Evolutionary conservation across 768 basidiomycete genomes (phyloP).

Genomic region (Mycena leptocephala): DNA sequence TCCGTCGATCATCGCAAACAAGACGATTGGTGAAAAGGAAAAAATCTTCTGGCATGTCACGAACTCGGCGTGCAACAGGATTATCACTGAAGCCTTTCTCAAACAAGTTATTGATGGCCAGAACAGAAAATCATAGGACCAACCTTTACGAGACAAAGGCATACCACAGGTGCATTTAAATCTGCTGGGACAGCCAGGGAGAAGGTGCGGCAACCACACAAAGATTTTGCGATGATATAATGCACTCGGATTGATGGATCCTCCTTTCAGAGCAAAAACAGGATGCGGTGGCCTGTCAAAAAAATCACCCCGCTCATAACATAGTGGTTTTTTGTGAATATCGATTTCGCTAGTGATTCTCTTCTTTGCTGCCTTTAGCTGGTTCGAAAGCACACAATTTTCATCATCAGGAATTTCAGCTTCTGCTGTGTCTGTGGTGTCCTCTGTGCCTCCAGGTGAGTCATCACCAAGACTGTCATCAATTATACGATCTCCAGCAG

Average conservation of each 20-base stretch:
- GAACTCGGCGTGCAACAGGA: not conserved
- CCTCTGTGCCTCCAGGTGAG: not conserved
- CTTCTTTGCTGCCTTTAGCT: not conserved
- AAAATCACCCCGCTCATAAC: slow-evolving; percentile 11
- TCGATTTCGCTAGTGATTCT: not conserved
- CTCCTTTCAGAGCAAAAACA: not conserved
- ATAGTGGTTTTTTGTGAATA: not conserved
- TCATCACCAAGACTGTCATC: slow-evolving; percentile 21
- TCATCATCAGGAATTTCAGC: not conserved
- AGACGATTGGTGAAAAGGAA: slow-evolving; percentile 31
- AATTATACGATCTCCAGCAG: slow-evolving; percentile 1
- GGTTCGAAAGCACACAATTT: not conserved
- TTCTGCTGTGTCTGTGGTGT: not conserved
- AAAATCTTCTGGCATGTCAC: not conserved
- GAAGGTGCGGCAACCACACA: slow-evolving; percentile 8
- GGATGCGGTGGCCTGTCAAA: slow-evolving; percentile 11
- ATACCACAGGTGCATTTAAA: slow-evolving; percentile 27
- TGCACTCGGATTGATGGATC: not conserved
- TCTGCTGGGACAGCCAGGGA: slow-evolving; percentile 8
- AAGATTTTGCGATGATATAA: not conserved
- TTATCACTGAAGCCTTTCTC: not conserved
- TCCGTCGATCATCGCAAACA: slow-evolving; percentile 3
- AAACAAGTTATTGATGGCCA: not conserved
- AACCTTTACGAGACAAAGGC: slow-evolving; percentile 19
- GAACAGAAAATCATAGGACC: not conserved